Conservation (phyloP, 106 monocot genomes). For the Amphibolis antarctica region DNA sequence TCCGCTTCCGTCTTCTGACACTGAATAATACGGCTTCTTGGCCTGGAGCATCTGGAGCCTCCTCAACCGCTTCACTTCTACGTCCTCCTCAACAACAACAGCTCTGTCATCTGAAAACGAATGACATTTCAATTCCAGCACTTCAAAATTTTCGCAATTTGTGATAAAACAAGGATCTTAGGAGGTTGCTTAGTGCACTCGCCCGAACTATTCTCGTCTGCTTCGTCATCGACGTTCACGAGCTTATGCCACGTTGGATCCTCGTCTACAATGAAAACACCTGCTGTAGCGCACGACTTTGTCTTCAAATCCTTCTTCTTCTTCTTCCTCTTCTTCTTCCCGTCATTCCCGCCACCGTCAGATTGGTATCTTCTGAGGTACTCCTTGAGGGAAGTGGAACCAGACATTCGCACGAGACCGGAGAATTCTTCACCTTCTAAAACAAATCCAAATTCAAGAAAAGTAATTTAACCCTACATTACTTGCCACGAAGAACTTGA, state of each 20-base stretch:
- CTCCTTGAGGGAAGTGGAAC: conserved; percentile 57
- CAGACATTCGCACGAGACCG: conserved; percentile 10
- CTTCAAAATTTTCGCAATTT: background rate
- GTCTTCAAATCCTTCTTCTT: conserved; percentile 25
- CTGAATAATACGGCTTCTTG: conserved; percentile 39
- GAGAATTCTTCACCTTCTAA: too few relatives aligned
- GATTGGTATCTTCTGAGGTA: conserved; percentile 75
- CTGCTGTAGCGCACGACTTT: conserved; percentile 6
- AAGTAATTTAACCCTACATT: too few relatives aligned
- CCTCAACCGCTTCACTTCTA: conserved; percentile 83
- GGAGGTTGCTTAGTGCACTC: background rate
- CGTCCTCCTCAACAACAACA: conserved; percentile 70
- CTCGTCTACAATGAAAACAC: conserved; percentile 76
- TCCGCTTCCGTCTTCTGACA: conserved; percentile 86
- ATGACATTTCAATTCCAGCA: background rate
- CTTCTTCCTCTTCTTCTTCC: conserved; percentile 54
- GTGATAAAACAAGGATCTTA: background rate
- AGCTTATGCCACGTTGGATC: conserved; percentile 92
- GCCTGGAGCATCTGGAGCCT: conserved; percentile 58
- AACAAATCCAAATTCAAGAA: too few relatives aligned
- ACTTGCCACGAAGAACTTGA: too few relatives aligned
- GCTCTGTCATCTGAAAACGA: conserved; percentile 38
- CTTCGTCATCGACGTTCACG: conserved; percentile 36
- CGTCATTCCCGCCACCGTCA: conserved; percentile 20
- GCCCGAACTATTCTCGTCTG: conserved; percentile 33